These are phyloP conservation scores for Amanita phalloides DNA, from an alignment of 768 basidiomycete species.

Conservation along the genomic window DNA sequence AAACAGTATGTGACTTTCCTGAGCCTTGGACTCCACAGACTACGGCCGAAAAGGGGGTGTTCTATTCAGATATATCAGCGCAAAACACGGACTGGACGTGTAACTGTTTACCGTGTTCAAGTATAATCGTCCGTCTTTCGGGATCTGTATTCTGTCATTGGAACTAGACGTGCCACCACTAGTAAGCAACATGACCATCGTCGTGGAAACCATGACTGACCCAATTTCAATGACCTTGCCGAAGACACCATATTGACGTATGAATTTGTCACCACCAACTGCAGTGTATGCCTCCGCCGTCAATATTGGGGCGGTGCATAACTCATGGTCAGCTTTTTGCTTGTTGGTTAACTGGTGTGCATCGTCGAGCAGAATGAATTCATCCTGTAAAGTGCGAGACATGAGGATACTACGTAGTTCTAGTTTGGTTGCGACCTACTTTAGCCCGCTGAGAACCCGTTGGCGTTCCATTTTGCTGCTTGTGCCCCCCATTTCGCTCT, in stretches of 20 bases:
- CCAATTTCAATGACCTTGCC: not conserved
- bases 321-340: not conserved
- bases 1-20: slow-evolving; percentile 65
- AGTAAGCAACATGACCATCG: slow-evolving; percentile 10
- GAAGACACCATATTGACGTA: not conserved
- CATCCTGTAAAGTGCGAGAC: no score
- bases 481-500: no score
- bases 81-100: not conserved
- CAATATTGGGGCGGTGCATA: not conserved
- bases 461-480: no score
- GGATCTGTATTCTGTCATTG: slow-evolving; percentile 19
- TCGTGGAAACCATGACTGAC: not conserved
- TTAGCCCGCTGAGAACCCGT: no score
- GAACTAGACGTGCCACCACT: slow-evolving; percentile 17
- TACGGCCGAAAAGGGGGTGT: slow-evolving; percentile 65
- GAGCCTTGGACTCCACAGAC: slow-evolving; percentile 71
- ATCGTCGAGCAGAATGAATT: no score
- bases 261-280: not conserved
- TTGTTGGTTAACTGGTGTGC: not conserved
- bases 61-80: slow-evolving; percentile 25
- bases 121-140: slow-evolving; percentile 44
- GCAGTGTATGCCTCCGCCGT: not conserved
- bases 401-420: no score
- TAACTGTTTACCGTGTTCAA: slow-evolving; percentile 48
- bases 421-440: no score